Evolutionary conservation across 352 stramenopile genomes (phyloP).

Genomic region (Phytopythium delawarense): DNA sequence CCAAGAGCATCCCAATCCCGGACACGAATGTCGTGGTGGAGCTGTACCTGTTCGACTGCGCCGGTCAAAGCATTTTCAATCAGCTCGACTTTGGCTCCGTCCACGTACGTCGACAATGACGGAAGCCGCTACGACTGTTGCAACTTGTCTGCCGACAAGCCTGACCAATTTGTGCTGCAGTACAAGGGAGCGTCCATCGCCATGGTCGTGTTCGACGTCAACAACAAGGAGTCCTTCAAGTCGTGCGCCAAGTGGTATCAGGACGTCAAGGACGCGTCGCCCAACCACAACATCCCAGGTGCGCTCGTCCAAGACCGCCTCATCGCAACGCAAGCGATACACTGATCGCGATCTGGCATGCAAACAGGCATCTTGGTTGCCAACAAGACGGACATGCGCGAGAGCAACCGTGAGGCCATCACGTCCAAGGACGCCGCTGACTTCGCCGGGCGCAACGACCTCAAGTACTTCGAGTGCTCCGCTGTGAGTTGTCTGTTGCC

Average conservation of each 20-base stretch:
- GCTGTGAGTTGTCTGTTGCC: slow-evolving; percentile 26
- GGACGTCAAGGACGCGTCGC: slow-evolving; percentile 63
- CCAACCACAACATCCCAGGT: slow-evolving; percentile 77
- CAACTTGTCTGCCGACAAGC: neutral
- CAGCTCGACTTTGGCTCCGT: slow-evolving; percentile 87
- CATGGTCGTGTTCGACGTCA: slow-evolving; percentile 79
- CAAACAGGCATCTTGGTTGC: slow-evolving; percentile 54
- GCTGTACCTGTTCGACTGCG: slow-evolving; percentile 93
- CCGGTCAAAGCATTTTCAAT: slow-evolving; percentile 93
- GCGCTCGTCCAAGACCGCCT: neutral
- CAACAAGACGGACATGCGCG: slow-evolving; percentile 76
- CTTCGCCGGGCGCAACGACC: slow-evolving; percentile 64
- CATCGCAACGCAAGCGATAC: neutral
- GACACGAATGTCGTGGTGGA: slow-evolving; percentile 90
- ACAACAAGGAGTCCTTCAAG: slow-evolving; percentile 87
- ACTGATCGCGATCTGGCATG: neutral
- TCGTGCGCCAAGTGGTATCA: slow-evolving; percentile 82
- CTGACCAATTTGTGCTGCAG: slow-evolving; percentile 9
- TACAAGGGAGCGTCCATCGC: slow-evolving; percentile 78
- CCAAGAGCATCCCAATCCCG: slow-evolving; percentile 88
- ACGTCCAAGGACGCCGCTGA: slow-evolving; percentile 66
- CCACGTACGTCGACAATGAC: slow-evolving; percentile 33
- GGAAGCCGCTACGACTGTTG: too few relatives aligned
- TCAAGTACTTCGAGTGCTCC: slow-evolving; percentile 84
- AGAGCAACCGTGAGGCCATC: slow-evolving; percentile 75